These are phyloP conservation scores for Clitopilus passeckerianus DNA, from an alignment of 768 basidiomycete species.

Conservation along the genomic window DNA sequence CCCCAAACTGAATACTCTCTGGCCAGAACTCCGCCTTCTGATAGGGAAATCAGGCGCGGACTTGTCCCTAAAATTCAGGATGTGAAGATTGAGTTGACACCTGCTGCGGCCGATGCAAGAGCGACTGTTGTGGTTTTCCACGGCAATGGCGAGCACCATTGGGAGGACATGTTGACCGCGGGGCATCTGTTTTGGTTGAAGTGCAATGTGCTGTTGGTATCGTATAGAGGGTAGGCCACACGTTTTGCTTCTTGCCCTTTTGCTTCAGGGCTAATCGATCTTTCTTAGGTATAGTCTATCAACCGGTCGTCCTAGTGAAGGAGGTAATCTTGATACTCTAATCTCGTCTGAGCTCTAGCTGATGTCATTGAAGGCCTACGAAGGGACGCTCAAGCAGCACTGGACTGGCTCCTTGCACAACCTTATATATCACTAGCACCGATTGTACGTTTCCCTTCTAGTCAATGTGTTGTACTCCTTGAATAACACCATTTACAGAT, in stretches of 20 bases:
- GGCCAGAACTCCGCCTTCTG: neutral
- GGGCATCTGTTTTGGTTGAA: slow-evolving; percentile 60
- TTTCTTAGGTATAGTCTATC: slow-evolving; percentile 67
- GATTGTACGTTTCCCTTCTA: slow-evolving; percentile 39
- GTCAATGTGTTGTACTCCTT: neutral
- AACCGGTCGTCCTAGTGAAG: slow-evolving; percentile 75
- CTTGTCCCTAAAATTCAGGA: neutral
- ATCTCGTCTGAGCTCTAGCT: neutral
- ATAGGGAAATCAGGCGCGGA: neutral
- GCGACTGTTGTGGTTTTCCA: slow-evolving; percentile 89
- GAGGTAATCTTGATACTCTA: slow-evolving; percentile 37
- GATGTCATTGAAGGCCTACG: slow-evolving; percentile 45
- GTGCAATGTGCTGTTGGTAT: slow-evolving; percentile 84
- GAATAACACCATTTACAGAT: slow-evolving; percentile 30
- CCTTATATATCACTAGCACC: slow-evolving; percentile 52
- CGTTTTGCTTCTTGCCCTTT: neutral
- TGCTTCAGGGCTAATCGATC: neutral
- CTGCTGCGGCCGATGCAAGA: slow-evolving; percentile 21
- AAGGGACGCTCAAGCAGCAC: slow-evolving; percentile 73
- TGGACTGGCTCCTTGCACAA: slow-evolving; percentile 63
- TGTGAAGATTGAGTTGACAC: slow-evolving; percentile 9
- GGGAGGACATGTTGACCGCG: slow-evolving; percentile 69
- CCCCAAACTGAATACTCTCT: slow-evolving; percentile 9
- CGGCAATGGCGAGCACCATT: slow-evolving; percentile 72
- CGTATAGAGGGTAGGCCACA: slow-evolving; percentile 73